phyloP scores from a whole-genome alignment of 2,329 filamentous ascomycete species.

The Balansia obtecta region DNA sequence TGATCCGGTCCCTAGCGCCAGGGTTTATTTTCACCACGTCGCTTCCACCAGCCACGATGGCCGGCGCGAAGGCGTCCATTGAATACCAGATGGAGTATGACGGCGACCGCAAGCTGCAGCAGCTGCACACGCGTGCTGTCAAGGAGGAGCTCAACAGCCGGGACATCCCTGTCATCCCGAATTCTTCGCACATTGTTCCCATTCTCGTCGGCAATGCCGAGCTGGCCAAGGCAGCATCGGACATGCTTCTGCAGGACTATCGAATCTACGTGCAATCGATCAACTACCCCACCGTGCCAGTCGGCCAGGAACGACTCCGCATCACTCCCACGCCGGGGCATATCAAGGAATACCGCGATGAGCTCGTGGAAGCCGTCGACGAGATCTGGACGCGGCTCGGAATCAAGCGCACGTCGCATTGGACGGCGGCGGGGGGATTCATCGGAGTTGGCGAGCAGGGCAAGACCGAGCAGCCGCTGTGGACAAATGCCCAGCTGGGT shows the following conservation, averaged over 20 bases:
- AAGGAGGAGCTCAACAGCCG: constrained; percentile 68
- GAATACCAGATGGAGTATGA: constrained; percentile 82
- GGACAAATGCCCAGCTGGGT: constrained; percentile 82
- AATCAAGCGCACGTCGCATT: constrained; percentile 87
- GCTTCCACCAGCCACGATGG: constrained; percentile 92
- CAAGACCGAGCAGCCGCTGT: constrained; percentile 58
- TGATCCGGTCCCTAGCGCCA: constrained; percentile 84
- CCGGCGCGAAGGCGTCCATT: constrained; percentile 80
- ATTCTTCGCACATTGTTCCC: constrained; percentile 92
- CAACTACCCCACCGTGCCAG: constrained; percentile 96
- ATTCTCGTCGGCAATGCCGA: constrained; percentile 90
- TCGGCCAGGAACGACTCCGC: constrained; percentile 91
- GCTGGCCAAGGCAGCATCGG: constrained; percentile 80
- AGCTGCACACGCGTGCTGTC: constrained; percentile 89
- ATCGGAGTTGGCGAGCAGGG: constrained; percentile 76
- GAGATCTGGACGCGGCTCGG: constrained; percentile 78
- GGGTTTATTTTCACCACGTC: constrained; percentile 99
- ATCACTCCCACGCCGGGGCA: constrained; percentile 95
- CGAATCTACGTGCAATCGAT: constrained; percentile 96
- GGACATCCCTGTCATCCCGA: constrained; percentile 93
- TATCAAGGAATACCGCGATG: constrained; percentile 68
- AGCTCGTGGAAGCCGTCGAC: constrained; percentile 74
- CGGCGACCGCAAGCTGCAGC: constrained; percentile 82
- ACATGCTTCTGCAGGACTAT: constrained; percentile 81
- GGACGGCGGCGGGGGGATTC: constrained; percentile 84